Evolutionary conservation across 257 asterid species (phyloP).

Genomic region (Solanum chiquidenum): DNA sequence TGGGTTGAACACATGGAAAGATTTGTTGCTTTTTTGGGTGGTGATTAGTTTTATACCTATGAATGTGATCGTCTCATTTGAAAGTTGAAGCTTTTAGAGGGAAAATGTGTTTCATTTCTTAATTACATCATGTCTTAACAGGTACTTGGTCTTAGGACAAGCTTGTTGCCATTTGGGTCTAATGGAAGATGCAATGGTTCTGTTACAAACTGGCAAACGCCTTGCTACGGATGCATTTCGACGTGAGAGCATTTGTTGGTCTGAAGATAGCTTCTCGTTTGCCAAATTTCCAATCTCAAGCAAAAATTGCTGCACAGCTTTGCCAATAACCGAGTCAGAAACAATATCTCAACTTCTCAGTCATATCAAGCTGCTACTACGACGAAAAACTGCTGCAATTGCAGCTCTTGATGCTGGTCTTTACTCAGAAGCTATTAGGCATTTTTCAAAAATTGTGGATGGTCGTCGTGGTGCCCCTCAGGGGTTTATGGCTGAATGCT

Average conservation of each 20-base stretch:
- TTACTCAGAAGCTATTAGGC: constrained; percentile 47
- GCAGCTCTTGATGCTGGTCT: constrained; percentile 69
- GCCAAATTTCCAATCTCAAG: constrained; percentile 25
- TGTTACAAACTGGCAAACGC: constrained; percentile 47
- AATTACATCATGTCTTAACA: background rate
- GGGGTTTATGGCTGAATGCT: constrained; percentile 56
- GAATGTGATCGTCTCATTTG: background rate
- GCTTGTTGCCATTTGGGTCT: constrained; percentile 51
- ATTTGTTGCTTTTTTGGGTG: background rate
- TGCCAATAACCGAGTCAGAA: constrained; percentile 36
- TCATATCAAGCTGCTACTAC: constrained; percentile 54
- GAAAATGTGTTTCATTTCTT: background rate
- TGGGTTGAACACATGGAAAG: background rate
- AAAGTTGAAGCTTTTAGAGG: background rate
- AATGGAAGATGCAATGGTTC: constrained; percentile 52
- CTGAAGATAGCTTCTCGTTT: constrained; percentile 61
- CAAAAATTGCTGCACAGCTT: constrained; percentile 11
- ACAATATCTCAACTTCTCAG: constrained; percentile 41
- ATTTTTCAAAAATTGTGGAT: constrained; percentile 55
- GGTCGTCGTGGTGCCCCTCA: constrained; percentile 66
- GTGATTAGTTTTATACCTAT: background rate
- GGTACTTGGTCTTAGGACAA: constrained; percentile 49
- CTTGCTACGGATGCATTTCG: constrained; percentile 50
- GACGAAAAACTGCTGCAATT: constrained; percentile 57
- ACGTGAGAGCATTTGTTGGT: constrained; percentile 46